Evolutionary conservation across 257 asterid species (phyloP), one percentile per base, ranked within the genome.

Genomic region (Thymus mandschuricus): DNA sequence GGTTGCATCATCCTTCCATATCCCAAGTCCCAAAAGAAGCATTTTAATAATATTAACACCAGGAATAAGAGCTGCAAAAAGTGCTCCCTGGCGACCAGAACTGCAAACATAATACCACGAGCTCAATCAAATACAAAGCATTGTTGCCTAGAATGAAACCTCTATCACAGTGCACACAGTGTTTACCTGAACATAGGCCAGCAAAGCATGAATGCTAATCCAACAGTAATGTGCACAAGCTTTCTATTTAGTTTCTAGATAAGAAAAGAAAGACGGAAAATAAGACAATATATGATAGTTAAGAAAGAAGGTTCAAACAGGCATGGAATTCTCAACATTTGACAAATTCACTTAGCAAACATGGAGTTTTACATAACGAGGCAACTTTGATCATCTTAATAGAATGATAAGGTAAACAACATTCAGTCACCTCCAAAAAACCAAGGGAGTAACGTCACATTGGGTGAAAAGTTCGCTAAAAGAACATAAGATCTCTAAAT

Each of bases 141-240:
- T 64, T 5, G 62, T 48, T 21, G 27, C 38, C 66, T 31, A 33
- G 13, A 62, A 7, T 12, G 62, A 48, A 71, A 31, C 51, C 48
- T 62, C 35, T 41, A 71, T 62, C 66, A 50, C 33, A 71, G 56
- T 29, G 48, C 58, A 60, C 13, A 21, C n/a, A 43, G 33, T 69
- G 30, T 61, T 21, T 83, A 94, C 99, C 99, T 94, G 96, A 94
- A 94, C 96, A 94, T 86, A 44, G 97, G 99, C 99, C 99, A 94
- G 88, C 97, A 94, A 68, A 89, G 93, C 95, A 89, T 89, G 96
- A 94, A 94, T 40, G 85, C 92, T 66, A 85, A 78, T 75, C 99
- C 99, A 68, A 91, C 41, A 68, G 90, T 83, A 45, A 91, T 67
- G 80, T 94, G 99, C 33, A 94, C 99, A 70, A 94, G 81, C 87